Base-by-base conservation (phyloP, 2,329 filamentous ascomycete genomes). In the Tympanopsis confertula region DNA sequence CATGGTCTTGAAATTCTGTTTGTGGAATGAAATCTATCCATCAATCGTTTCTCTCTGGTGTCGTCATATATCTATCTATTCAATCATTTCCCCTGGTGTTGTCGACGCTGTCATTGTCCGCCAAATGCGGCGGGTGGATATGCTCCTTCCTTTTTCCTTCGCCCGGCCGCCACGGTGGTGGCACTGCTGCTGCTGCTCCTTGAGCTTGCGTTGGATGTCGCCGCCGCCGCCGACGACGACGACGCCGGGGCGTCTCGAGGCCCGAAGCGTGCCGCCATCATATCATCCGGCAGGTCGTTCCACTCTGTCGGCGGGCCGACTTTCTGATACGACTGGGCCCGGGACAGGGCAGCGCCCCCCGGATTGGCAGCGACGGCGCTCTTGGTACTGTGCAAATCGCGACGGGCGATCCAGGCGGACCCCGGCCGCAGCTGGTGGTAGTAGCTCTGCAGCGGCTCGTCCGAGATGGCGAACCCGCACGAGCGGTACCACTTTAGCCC, bases 41-140 rank as follows among this genome's bases (percentile, higher is more conserved):
- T n/a, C n/a, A n/a, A n/a, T n/a, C n/a, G n/a, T n/a, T n/a, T n/a
- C n/a, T n/a, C n/a, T n/a, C n/a, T n/a, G n/a, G n/a, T n/a, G n/a
- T n/a, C n/a, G n/a, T n/a, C n/a, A 10, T 28, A 10, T n/a, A n/a
- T 28, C 24, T 28, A 10, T 10, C 10, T n/a, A 28, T 10, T 28
- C n/a, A 28, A 10, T n/a, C 24, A 28, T 10, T 10, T n/a, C 24
- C n/a, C n/a, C 24, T n/a, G 35, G 40, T 37, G 15, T 41, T 35
- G 10, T 37, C 38, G 39, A 37, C 38, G 13, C 37, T 35, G n/a
- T 20, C 22, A 41, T n/a, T 46, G 64, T 29, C 56, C 61, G 13
- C 68, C 70, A 55, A 79, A 81, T 7, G 75, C 74, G 5, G 74
- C 75, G 10, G 71, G 66, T 2, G 76, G 75, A 47, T 81, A 81